Percentiles rank a stretch among this genome's conserved stretches.
These are phyloP conservation scores for Isatis lusitanica DNA, from an alignment of 441 rosid species.

Conservation along the genomic window DNA sequence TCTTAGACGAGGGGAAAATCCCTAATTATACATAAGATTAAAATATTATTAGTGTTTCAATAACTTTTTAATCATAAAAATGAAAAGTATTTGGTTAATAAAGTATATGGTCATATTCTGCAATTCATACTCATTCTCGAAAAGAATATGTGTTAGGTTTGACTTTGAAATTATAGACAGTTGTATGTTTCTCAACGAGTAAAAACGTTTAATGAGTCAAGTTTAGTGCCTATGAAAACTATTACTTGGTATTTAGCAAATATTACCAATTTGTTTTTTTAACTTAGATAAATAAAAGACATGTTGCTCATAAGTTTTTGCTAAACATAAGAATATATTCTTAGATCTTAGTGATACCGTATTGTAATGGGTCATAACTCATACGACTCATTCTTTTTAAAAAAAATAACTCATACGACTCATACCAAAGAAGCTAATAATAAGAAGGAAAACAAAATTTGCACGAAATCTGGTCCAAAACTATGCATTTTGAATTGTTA, in stretches of 20 bases:
- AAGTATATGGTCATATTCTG: background rate
- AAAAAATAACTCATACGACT: too few species aligned
- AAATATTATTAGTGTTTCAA: background rate
- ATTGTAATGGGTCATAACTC: background rate
- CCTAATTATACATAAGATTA: background rate
- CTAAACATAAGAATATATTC: background rate
- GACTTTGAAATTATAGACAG: slow-evolving; percentile 16
- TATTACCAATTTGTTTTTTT: background rate
- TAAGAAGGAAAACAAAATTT: background rate
- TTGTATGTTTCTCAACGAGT: background rate
- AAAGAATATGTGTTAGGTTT: slow-evolving; percentile 16
- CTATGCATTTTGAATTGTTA: background rate
- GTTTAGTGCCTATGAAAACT: background rate
- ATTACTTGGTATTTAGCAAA: background rate
- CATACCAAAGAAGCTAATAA: background rate
- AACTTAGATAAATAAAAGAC: background rate
- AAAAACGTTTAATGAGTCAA: slow-evolving; percentile 11
- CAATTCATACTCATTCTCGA: background rate
- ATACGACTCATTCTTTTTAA: too few species aligned
- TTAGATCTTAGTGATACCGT: too few species aligned
- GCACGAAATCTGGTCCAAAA: background rate
- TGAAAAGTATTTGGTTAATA: slow-evolving; percentile 1
- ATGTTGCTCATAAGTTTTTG: background rate
- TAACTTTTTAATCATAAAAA: background rate
- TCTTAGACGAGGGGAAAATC: too few species aligned